Percentiles rank a stretch among this genome's conserved stretches.
Conservation (phyloP, 1,139 yeast species). For the Kodamaea suecica region DNA sequence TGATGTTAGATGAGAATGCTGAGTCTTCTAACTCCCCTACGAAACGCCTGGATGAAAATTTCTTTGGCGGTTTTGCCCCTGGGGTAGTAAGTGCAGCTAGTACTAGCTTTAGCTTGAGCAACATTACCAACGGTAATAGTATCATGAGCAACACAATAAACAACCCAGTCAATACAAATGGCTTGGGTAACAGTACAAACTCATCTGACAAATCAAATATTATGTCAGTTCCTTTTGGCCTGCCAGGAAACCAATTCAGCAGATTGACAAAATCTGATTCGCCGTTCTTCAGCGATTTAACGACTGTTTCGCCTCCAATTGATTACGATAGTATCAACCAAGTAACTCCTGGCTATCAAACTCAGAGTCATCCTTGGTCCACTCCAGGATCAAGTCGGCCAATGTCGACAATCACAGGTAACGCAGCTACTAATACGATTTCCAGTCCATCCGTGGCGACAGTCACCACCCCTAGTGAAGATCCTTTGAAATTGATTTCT, state of each 20-base stretch:
- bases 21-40: neutral
- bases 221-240: neutral
- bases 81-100: neutral
- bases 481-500: slow-evolving; percentile 12
- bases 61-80: neutral
- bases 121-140: too few species aligned
- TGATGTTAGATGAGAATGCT: slow-evolving; percentile 14
- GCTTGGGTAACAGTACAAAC: neutral
- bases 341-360: neutral
- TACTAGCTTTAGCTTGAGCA: neutral
- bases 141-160: too few species aligned
- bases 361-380: slow-evolving; percentile 1
- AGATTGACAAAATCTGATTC: slow-evolving; percentile 23
- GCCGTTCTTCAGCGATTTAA: slow-evolving; percentile 27
- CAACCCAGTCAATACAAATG: too few species aligned
- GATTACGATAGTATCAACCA: slow-evolving; percentile 16
- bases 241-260: slow-evolving; percentile 1
- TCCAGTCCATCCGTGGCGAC: neutral
- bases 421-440: neutral
- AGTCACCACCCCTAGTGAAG: slow-evolving; percentile 2
- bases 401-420: neutral
- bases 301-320: slow-evolving; percentile 20
- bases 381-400: slow-evolving; percentile 1
- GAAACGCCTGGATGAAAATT: neutral
- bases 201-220: neutral